A percentile compares a stretch with the other conserved stretches of the same genome.
phyloP scores from a whole-genome alignment of 495 filamentous ascomycete species.

The Hypoxylon intermedium region DNA sequence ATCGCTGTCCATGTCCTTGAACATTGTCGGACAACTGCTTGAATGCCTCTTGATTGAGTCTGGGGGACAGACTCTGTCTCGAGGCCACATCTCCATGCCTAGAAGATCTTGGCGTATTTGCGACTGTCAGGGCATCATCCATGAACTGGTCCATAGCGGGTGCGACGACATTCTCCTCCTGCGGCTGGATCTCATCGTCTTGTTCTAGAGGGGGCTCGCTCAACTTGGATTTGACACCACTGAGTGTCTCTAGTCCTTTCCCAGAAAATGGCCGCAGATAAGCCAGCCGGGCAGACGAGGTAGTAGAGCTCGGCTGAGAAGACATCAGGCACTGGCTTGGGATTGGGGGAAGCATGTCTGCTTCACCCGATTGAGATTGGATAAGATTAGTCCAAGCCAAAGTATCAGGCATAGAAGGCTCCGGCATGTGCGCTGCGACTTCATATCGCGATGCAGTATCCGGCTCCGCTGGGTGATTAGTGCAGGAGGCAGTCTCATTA shows the following conservation, averaged over 20 bases:
- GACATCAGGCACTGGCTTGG: constrained; percentile 60
- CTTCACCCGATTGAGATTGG: constrained; percentile 45
- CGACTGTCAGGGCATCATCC: constrained; percentile 37
- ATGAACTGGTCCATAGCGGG: constrained; percentile 23
- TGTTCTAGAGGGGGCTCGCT: constrained; percentile 42
- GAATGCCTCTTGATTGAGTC: constrained; percentile 36
- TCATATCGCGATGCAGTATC: constrained; percentile 30
- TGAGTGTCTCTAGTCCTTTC: constrained; percentile 56
- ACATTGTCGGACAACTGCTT: constrained; percentile 51
- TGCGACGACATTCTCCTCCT: constrained; percentile 29
- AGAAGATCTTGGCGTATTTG: constrained; percentile 40
- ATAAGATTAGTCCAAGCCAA: constrained; percentile 54
- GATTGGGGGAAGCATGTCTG: constrained; percentile 52
- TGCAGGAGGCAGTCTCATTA: constrained; percentile 39
- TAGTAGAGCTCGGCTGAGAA: constrained; percentile 55
- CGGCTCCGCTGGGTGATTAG: constrained; percentile 29
- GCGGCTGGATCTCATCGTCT: constrained; percentile 30
- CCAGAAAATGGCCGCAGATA: constrained; percentile 58
- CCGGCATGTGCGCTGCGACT: constrained; percentile 32
- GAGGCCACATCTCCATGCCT: constrained; percentile 33
- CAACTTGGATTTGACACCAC: constrained; percentile 44
- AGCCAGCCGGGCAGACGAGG: constrained; percentile 52
- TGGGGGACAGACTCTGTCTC: constrained; percentile 34
- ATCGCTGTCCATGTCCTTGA: constrained; percentile 58
- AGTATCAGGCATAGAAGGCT: constrained; percentile 59